Base-by-base conservation (phyloP, 2,329 filamentous ascomycete species). In the Hypocrella siamensis region DNA sequence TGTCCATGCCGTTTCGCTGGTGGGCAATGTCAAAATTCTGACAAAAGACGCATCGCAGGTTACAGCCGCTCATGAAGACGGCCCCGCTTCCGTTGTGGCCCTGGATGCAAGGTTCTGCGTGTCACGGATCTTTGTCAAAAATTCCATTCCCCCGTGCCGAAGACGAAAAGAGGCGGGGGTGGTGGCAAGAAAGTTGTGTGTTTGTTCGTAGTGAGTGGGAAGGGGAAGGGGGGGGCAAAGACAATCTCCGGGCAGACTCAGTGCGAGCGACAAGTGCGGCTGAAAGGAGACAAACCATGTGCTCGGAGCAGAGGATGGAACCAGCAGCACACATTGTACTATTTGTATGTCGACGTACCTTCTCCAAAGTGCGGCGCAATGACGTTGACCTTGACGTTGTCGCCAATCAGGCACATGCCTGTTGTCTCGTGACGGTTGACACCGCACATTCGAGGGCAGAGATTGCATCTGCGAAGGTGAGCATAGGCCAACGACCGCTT, bases 351-450 rank as follows among this genome's bases (percentile, higher is more conserved):
- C n/a, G n/a, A 14, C 25, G n/a, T 26, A 67, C 65, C 72, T 61
- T 88, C 81, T 27, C 81, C 82, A 49, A 86, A 86, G 53, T 90
- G 83, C 31, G 82, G 83, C 35, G 81, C 82, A 41, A 92, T 83
- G 6, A 81, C 80, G 48, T 83, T 85, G 42, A 90, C 80, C 45
- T 83, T 84, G 34, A 74, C 79, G 29, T 67, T 76, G 36, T 77
- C 67, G 11, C 81, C 81, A 42, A 90, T 79, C 36, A 90, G 60
- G 48, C 82, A 92, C 46, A 79, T 67, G 11, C 82, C 83, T 1
- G 79, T 82, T 41, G 66, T 77, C 53, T 86, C 72, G 45, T 75
- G 84, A n/a, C 82, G 72, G 50, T 92, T 85, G 21, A 88, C 79
- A 32, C 75, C 73, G 51, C 83, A 90, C 28, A 72, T 58, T 10